Base-by-base conservation (phyloP, 805 yeast species). In the Diddensiella transvaalensis region DNA sequence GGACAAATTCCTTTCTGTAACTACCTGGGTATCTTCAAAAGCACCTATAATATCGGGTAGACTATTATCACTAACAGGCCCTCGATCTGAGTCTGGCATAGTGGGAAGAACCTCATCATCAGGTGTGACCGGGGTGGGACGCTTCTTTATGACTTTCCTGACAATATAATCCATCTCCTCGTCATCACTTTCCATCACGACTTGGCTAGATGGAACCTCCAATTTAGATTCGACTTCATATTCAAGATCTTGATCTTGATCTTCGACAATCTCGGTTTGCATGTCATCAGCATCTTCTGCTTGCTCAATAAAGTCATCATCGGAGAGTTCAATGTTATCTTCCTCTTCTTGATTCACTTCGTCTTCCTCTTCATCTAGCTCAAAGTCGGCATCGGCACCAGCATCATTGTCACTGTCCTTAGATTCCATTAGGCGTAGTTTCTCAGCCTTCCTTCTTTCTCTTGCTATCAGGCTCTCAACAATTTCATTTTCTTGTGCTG, bases 371-470 rank as follows among this genome's bases (percentile, higher is more conserved):
- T 32, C 46, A 5, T 47, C 44, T 51, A n/a, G n/a, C n/a, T n/a
- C 54, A n/a, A 44, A 46, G 3, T 35, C 47, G 22, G 39, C 51
- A 3, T 40, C n/a, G n/a, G n/a, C n/a, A n/a, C 17, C 50, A 24
- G 32, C 8, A 26, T 26, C 32, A 26, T 13, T 26, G 13, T 26
- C 32, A 13, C 13, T 8, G 32, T 55, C 50, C n/a, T 30, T 47
- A 19, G 26, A 33, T 41, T 57, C 60, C 21, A 42, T 29, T 32
- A 41, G 42, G 6, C 52, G 39, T 8, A 56, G 26, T 24, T 51
- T 55, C 15, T 57, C 61, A 11, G 56, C 60, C 23, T 36, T 39
- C n/a, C 49, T 43, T 29, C 54, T 32, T 32, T 56, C 61, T 6
- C 55, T 46, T 36, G 54, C 59, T 17, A 54, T 38, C 8, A 56